These are phyloP conservation scores for Debaryomyces castellii DNA, from an alignment of 805 yeast species.

Conservation along the genomic window DNA sequence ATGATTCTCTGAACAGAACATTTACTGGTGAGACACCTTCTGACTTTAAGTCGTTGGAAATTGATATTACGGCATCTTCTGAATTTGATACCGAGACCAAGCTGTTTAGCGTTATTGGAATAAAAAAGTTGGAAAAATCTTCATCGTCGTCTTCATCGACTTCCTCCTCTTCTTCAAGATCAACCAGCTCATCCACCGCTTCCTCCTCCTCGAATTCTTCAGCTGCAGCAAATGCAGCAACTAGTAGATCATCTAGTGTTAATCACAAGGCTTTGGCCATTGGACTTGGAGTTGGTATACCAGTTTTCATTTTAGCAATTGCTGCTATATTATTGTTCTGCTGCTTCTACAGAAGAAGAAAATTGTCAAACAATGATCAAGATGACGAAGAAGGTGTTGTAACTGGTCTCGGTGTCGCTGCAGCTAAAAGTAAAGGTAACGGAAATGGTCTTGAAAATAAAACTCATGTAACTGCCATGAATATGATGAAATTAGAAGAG, in stretches of 20 bases:
- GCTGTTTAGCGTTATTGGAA: slow-evolving; percentile 55
- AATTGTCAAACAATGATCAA: slow-evolving; percentile 5
- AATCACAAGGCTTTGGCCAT: slow-evolving; percentile 68
- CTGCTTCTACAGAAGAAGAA: slow-evolving; percentile 44
- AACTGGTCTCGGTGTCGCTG: slow-evolving; percentile 22
- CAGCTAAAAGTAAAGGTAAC: not conserved
- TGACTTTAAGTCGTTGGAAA: slow-evolving; percentile 21
- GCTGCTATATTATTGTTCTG: slow-evolving; percentile 52
- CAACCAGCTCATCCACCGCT: slow-evolving; percentile 26
- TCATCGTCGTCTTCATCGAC: slow-evolving; percentile 21
- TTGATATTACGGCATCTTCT: slow-evolving; percentile 30
- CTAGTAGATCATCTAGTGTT: slow-evolving; percentile 7
- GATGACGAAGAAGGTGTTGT: slow-evolving; percentile 20
- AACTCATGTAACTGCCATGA: slow-evolving; percentile 32
- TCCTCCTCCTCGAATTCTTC: slow-evolving; percentile 17
- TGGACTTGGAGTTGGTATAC: slow-evolving; percentile 87
- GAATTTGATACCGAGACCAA: slow-evolving; percentile 27
- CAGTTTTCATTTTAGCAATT: slow-evolving; percentile 52
- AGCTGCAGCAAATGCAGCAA: slow-evolving; percentile 3
- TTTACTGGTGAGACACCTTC: slow-evolving; percentile 63
- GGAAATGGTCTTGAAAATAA: slow-evolving; percentile 22
- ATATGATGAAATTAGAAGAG: slow-evolving; percentile 52
- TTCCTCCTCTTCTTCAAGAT: slow-evolving; percentile 19
- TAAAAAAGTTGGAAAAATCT: slow-evolving; percentile 23
- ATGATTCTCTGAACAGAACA: slow-evolving; percentile 58